Base-by-base conservation (phyloP, 2,329 filamentous ascomycete species). In the Xylaria sp. region DNA sequence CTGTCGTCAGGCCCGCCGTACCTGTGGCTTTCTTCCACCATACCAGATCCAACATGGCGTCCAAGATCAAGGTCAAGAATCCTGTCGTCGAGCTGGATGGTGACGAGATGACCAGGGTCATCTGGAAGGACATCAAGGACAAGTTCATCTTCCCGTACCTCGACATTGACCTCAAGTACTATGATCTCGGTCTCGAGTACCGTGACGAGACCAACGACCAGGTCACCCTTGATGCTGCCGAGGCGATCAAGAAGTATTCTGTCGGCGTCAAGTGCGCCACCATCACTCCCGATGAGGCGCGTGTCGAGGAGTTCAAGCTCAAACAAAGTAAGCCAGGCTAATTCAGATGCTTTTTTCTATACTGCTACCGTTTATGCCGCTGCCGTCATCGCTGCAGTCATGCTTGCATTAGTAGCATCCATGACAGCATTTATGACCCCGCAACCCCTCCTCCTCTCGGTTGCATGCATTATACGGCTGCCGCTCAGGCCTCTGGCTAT, bases 11-110 rank as follows among this genome's bases (percentile, higher is more conserved):
- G 63, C 74, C 75, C n/a, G 73, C 72, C 52, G 72, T 73, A 23
- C 74, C 78, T 15, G 73, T 79, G 43, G 76, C 76, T 57, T 68
- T 78, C 55, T 79, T 78, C 71, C 78, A 78, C 72, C 71, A 78
- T 61, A 77, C 76, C 70, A 76, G 76, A 62, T 80, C 81, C 80
- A 85, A 81, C 76, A 89, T 90, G 87, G 84, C 86, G 76, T 85
- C 88, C 78, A 99, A 98, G 91, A 98, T 98, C 88, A 96, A 97
- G 89, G 96, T 99, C 86, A 94, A 97, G 90, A 98, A 97, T 84
- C 96, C 96, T 73, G 91, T 99, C 80, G 96, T 99, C 81, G 96
- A 98, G 86, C 89, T 98, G 77, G 95, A 98, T 81, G 95, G 95
- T 78, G 89, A 91, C 77, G 89, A 94, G 90, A 98, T 98, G 96